Evolutionary conservation across 2,329 filamentous ascomycete genomes (phyloP), one percentile per base, ranked within the genome.

Genomic region (Trichoderma asperellum): DNA sequence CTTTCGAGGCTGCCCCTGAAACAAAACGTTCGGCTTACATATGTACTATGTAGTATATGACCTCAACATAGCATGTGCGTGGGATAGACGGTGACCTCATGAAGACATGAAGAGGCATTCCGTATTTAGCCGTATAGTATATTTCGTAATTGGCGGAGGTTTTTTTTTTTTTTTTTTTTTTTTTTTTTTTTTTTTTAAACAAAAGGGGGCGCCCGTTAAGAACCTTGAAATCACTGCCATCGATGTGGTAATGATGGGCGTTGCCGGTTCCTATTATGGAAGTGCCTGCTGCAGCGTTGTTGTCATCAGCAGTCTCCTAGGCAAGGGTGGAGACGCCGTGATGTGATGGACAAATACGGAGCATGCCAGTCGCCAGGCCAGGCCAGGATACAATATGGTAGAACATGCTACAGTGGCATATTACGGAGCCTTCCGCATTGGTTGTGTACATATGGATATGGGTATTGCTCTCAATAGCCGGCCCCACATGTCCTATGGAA

Each of bases 191-290:
- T 24, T 24, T 24, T 24, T 24, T 24, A 24, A 24, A 3, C 24
- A 5, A 47, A 60, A 55, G 14, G 60, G 43, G 40, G 47, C 14
- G 47, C 14, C n/a, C n/a, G 24, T 32, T 56, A 27, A 64, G 49
- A 24, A 64, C n/a, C 61, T 64, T 64, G 58, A 35, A 34, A 34
- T 8, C 35, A 57, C 47, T 24, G 27, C 18, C 14, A 52, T 35
- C n/a, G 18, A n/a, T 63, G 6, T 21, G 43, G 32, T 32, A 58
- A 47, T 35, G 63, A 66, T 66, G 53, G 18, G 53, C 63, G 29
- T n/a, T 52, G 63, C 34, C 34, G 40, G 37, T 66, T 35, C 63
- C 63, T 29, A 7, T 56, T 65, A 18, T 37, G 62, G 52, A 65
- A 56, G 35, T 49, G 11, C 49, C 35, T 55, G n/a, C 16, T 40